These are phyloP conservation scores for Apophysomyces trapeziformis DNA, from an alignment of 371 early-diverging fungal species.

Conservation along the genomic window DNA sequence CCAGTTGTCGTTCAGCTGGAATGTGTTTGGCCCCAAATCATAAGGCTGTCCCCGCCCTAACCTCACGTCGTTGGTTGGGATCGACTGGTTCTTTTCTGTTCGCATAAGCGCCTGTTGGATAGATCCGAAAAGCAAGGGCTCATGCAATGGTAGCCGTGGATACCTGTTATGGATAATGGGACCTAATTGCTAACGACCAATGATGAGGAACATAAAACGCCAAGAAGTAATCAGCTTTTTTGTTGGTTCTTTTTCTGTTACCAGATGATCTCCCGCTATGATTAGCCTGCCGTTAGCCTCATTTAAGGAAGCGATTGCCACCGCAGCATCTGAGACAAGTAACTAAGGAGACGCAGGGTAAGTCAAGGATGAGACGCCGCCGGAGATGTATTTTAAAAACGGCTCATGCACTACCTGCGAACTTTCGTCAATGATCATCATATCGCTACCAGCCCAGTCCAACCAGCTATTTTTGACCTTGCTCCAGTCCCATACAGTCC, in stretches of 20 bases:
- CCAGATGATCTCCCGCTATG: conserved; percentile 65
- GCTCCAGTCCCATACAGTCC: conserved; percentile 63
- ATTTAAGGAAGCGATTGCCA: conserved; percentile 52
- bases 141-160: conserved; percentile 32
- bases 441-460: conserved; percentile 40
- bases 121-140: conserved; percentile 57
- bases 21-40: conserved; percentile 61
- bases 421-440: conserved; percentile 65
- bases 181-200: conserved; percentile 50
- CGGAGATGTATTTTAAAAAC: conserved; percentile 5
- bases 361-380: not conserved
- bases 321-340: conserved; percentile 54
- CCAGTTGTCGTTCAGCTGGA: conserved; percentile 64
- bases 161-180: conserved; percentile 57
- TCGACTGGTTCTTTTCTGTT: conserved; percentile 40
- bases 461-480: conserved; percentile 39
- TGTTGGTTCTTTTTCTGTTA: conserved; percentile 11
- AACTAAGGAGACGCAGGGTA: conserved; percentile 22
- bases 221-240: not conserved
- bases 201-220: not conserved
- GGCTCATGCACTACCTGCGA: conserved; percentile 42
- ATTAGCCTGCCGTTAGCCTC: conserved; percentile 45
- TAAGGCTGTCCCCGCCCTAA: conserved; percentile 35
- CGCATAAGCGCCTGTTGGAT: conserved; percentile 65
- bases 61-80: conserved; percentile 35